phyloP scores from a whole-genome alignment of 2,329 filamentous ascomycete genomes.

The Didymellaceae sp. region DNA sequence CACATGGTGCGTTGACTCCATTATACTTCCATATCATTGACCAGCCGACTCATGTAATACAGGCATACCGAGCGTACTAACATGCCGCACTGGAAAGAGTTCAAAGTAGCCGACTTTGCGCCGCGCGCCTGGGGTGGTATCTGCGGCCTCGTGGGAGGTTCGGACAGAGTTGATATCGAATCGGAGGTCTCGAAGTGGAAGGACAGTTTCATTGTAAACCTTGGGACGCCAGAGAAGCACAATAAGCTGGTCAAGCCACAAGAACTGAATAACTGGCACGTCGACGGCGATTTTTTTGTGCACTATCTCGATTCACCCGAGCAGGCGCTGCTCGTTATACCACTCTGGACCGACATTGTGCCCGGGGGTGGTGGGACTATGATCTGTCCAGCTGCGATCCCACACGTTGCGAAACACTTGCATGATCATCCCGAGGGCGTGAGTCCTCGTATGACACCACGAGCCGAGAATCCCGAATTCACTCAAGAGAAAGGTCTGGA shows the following conservation, averaged over 20 bases:
- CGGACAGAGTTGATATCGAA: slow-evolving; percentile 45
- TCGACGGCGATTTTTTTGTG: slow-evolving; percentile 75
- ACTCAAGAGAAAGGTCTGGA: slow-evolving; percentile 50
- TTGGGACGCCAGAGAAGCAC: slow-evolving; percentile 62
- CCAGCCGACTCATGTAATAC: not conserved
- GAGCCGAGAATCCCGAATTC: slow-evolving; percentile 57
- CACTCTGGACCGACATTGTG: slow-evolving; percentile 69
- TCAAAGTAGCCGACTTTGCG: slow-evolving; percentile 63
- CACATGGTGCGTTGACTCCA: slow-evolving; percentile 60
- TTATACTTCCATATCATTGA: not conserved
- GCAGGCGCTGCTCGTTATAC: slow-evolving; percentile 72
- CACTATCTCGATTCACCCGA: slow-evolving; percentile 75
- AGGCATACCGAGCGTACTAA: slow-evolving; percentile 63
- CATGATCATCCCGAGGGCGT: slow-evolving; percentile 70
- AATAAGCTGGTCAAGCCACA: slow-evolving; percentile 59
- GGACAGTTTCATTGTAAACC: slow-evolving; percentile 73
- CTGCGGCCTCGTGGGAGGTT: slow-evolving; percentile 69
- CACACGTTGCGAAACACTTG: slow-evolving; percentile 62
- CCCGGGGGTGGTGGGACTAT: slow-evolving; percentile 68
- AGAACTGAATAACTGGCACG: slow-evolving; percentile 67
- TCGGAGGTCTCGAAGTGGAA: slow-evolving; percentile 62
- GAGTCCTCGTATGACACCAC: slow-evolving; percentile 68
- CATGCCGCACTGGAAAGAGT: slow-evolving; percentile 67
- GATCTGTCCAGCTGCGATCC: slow-evolving; percentile 67
- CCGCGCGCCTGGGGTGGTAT: slow-evolving; percentile 72